A percentile compares a stretch with the other conserved stretches of the same genome.
These are phyloP conservation scores for Miamiensis avidus DNA, from an alignment of 169 alveolate species.

Conservation along the genomic window DNA sequence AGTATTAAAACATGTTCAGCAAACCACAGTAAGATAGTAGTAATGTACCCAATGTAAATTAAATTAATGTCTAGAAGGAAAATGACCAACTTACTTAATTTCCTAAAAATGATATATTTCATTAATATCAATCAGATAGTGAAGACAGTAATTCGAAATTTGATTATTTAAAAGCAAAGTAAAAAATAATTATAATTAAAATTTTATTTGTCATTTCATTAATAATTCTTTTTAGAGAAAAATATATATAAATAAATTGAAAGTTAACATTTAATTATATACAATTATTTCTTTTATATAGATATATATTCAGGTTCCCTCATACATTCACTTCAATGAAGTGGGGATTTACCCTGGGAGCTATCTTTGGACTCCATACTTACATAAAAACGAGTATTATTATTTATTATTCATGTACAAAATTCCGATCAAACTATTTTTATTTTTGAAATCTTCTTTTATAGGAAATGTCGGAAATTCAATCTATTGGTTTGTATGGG, in stretches of 20 bases:
- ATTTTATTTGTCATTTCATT: no score
- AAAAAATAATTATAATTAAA: no score
- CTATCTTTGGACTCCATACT: constrained; percentile 43
- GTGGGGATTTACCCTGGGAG: constrained; percentile 47
- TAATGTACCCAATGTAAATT: no score
- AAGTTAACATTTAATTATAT: background rate
- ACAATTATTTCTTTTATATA: background rate
- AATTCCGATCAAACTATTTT: background rate
- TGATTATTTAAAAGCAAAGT: constrained; percentile 27
- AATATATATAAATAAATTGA: no score
- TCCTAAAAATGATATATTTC: no score
- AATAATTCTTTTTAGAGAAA: no score
- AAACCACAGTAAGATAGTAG: no score
- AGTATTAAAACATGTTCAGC: no score
- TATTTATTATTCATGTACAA: background rate
- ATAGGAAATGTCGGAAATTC: constrained; percentile 14
- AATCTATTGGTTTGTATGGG: constrained; percentile 29
- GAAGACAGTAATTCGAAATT: background rate
- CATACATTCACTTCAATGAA: constrained; percentile 37
- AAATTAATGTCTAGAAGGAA: no score
- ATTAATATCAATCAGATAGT: no score
- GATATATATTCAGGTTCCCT: constrained; percentile 45
- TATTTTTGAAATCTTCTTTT: background rate
- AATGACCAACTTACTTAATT: no score
- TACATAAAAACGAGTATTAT: constrained; percentile 36